Conservation (phyloP, 2,329 filamentous ascomycete genomes). For the Alternaria arbusti region DNA sequence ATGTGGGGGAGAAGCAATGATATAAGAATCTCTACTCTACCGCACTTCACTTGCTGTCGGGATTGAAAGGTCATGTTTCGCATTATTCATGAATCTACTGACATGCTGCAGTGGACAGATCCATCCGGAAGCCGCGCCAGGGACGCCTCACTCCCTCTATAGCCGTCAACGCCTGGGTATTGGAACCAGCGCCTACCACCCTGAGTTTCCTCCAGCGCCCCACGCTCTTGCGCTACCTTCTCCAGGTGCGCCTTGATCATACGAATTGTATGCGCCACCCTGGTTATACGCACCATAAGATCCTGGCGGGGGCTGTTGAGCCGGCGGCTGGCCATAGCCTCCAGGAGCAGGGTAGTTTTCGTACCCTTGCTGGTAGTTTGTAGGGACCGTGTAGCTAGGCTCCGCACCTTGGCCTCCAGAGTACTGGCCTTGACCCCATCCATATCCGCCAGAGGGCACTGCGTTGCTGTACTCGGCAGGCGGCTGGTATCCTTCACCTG, state of each 20-base stretch:
- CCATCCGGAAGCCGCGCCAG: background rate
- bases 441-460: slow-evolving; percentile 29
- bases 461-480: slow-evolving; percentile 37
- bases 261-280: slow-evolving; percentile 25
- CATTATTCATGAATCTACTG: slow-evolving; percentile 7
- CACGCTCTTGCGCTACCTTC: slow-evolving; percentile 35
- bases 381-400: slow-evolving; percentile 42
- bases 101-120: background rate
- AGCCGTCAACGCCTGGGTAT: background rate
- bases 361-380: slow-evolving; percentile 47
- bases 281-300: slow-evolving; percentile 30
- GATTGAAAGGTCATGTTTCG: background rate
- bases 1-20: slow-evolving; percentile 12
- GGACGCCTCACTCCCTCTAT: background rate
- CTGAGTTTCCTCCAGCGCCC: slow-evolving; percentile 38
- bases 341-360: slow-evolving; percentile 33
- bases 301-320: slow-evolving; percentile 21
- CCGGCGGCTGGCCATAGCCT: slow-evolving; percentile 24
- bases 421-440: slow-evolving; percentile 42
- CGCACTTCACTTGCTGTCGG: background rate
- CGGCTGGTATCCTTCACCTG: slow-evolving; percentile 36
- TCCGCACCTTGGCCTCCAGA: slow-evolving; percentile 41
- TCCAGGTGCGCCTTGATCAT: slow-evolving; percentile 23
- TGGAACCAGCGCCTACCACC: slow-evolving; percentile 23
- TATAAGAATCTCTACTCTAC: slow-evolving; percentile 29